A percentile compares a stretch with the other conserved stretches of the same genome.
Evolutionary conservation across 345 rosid species (phyloP).

Genomic region (Cardamine occulta): DNA sequence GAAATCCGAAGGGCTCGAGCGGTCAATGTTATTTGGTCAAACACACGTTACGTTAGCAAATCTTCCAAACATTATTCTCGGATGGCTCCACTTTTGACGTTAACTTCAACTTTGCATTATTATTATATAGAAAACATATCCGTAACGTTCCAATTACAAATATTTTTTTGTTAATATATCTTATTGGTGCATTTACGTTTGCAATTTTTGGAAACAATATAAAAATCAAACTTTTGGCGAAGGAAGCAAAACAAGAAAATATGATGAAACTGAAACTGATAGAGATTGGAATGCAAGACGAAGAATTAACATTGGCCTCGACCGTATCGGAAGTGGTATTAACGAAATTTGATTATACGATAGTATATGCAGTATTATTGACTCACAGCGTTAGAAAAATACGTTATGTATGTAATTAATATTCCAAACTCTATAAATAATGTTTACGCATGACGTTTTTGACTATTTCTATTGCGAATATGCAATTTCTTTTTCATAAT

Average conservation of each 20-base stretch:
- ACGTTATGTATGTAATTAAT: neutral
- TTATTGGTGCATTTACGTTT: conserved; percentile 9
- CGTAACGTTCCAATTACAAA: neutral
- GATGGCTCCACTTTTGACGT: conserved; percentile 38
- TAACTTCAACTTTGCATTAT: conserved; percentile 30
- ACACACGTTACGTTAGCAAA: conserved; percentile 28
- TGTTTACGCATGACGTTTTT: neutral
- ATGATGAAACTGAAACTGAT: neutral
- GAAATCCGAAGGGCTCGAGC: conserved; percentile 48
- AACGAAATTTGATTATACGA: neutral
- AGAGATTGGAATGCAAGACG: neutral
- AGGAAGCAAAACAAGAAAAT: neutral
- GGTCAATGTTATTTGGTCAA: conserved; percentile 46
- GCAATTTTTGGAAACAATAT: neutral
- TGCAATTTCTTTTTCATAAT: neutral
- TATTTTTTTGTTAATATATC: neutral
- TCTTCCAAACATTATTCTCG: conserved; percentile 31
- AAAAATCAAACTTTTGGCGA: neutral
- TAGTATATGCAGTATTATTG: neutral
- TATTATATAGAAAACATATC: conserved; percentile 1
- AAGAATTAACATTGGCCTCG: neutral
- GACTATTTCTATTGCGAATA: neutral
- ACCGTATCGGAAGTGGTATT: conserved; percentile 8
- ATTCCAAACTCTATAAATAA: neutral
- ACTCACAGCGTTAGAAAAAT: neutral